These are phyloP conservation scores for Paecilomyces sp. DNA, from an alignment of 2,329 filamentous ascomycete species.

Conservation along the genomic window DNA sequence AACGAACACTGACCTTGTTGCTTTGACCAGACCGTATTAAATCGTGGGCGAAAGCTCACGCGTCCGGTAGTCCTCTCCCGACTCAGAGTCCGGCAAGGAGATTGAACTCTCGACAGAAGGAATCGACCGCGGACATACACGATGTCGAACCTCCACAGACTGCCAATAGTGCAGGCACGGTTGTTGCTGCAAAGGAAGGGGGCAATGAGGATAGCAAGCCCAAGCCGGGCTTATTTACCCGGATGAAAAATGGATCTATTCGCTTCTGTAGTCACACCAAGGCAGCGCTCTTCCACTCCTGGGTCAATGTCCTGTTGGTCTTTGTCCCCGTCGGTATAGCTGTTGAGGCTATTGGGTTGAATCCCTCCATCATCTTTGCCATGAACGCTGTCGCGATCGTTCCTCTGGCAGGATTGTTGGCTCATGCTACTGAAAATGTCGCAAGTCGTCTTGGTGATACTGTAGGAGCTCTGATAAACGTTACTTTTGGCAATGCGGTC, in stretches of 20 bases:
- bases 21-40: neutral
- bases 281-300: slow-evolving; percentile 29
- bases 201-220: neutral
- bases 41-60: neutral
- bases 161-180: neutral
- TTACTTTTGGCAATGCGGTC: slow-evolving; percentile 73
- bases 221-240: slow-evolving; percentile 4
- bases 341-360: slow-evolving; percentile 33
- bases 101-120: neutral
- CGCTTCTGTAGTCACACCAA: slow-evolving; percentile 28
- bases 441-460: slow-evolving; percentile 66
- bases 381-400: slow-evolving; percentile 72
- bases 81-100: neutral
- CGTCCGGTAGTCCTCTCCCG: neutral
- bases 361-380: slow-evolving; percentile 60
- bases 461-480: slow-evolving; percentile 65
- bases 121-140: neutral
- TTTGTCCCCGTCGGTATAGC: slow-evolving; percentile 37
- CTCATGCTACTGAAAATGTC: slow-evolving; percentile 68
- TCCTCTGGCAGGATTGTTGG: slow-evolving; percentile 64
- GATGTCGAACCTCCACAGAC: neutral
- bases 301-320: slow-evolving; percentile 37
- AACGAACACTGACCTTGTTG: neutral
- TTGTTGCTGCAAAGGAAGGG: neutral
- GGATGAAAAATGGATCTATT: slow-evolving; percentile 22